Percentiles rank a stretch among this genome's conserved stretches.
These are phyloP conservation scores for Daldinia bambusicola DNA, from an alignment of 495 filamentous ascomycete species.

Conservation along the genomic window DNA sequence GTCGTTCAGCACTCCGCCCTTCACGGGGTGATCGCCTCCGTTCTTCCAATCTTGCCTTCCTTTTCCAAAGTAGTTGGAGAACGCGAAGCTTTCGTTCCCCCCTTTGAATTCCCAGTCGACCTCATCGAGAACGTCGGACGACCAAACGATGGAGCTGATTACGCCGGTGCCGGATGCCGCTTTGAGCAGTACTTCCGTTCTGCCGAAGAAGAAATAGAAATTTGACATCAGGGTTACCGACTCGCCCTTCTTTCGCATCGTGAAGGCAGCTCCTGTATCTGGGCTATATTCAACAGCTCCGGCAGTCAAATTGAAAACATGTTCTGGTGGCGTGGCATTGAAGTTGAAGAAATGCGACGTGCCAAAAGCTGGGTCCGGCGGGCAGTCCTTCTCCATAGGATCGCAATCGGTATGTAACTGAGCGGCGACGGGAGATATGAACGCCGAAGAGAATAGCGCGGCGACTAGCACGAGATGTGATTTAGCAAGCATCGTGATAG, in stretches of 20 bases:
- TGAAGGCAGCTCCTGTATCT: conserved; percentile 73
- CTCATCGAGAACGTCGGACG: conserved; percentile 88
- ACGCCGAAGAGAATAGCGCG: conserved; percentile 54
- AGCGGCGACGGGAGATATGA: conserved; percentile 57
- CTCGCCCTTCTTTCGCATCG: conserved; percentile 74
- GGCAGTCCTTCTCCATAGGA: conserved; percentile 70
- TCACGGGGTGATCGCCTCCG: conserved; percentile 64
- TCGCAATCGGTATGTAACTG: conserved; percentile 76
- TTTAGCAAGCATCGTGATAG: conserved; percentile 47
- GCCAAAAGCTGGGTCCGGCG: conserved; percentile 70
- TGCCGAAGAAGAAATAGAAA: conserved; percentile 83
- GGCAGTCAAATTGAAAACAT: conserved; percentile 71
- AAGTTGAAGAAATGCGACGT: conserved; percentile 67
- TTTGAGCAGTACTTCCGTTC: conserved; percentile 76
- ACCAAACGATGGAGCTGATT: conserved; percentile 82
- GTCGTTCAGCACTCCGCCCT: conserved; percentile 51
- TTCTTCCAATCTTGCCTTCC: conserved; percentile 67
- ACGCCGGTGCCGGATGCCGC: conserved; percentile 78
- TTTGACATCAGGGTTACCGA: conserved; percentile 77
- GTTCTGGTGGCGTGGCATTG: conserved; percentile 68
- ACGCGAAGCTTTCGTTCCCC: conserved; percentile 67
- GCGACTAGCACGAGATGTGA: conserved; percentile 50
- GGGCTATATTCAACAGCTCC: conserved; percentile 64
- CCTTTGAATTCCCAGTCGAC: conserved; percentile 92
- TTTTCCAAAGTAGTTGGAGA: conserved; percentile 91